Conservation (phyloP, 2,329 filamentous ascomycete genomes). For the Penicillium thymicola region DNA sequence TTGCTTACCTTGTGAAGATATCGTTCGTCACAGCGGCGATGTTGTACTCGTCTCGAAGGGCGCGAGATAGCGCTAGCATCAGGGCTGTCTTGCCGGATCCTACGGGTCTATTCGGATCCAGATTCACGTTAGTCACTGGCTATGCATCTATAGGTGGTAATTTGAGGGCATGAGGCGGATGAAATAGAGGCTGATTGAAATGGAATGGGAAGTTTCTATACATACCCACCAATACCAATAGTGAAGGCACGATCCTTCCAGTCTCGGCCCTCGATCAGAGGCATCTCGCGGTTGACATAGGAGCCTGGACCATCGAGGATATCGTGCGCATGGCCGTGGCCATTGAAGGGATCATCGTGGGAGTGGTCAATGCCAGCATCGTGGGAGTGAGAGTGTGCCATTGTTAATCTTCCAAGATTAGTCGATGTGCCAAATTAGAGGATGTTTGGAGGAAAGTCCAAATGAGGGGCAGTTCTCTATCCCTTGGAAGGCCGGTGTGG, state of each 20-base stretch:
- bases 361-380: conserved; percentile 37
- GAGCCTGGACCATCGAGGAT: conserved; percentile 91
- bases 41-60: conserved; percentile 74
- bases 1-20: conserved; percentile 77
- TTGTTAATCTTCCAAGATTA: conserved; percentile 9
- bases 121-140: background rate
- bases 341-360: conserved; percentile 57
- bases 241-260: conserved; percentile 92
- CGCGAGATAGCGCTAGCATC: conserved; percentile 88
- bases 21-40: conserved; percentile 97
- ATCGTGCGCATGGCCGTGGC: conserved; percentile 92
- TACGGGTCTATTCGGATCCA: conserved; percentile 64
- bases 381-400: conserved; percentile 43
- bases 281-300: conserved; percentile 87
- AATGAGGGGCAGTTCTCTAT: conserved; percentile 14
- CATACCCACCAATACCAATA: conserved; percentile 94
- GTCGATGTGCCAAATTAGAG: background rate
- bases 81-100: conserved; percentile 96
- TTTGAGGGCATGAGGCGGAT: background rate
- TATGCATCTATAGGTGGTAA: background rate
- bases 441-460: conserved; percentile 2
- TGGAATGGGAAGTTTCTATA: background rate
- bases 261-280: conserved; percentile 79
- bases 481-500: conserved; percentile 7
- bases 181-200: background rate